Evolutionary conservation across 352 stramenopile species (phyloP), one percentile per base, ranked within the genome.

Genomic region (Blastocystis sp.): DNA sequence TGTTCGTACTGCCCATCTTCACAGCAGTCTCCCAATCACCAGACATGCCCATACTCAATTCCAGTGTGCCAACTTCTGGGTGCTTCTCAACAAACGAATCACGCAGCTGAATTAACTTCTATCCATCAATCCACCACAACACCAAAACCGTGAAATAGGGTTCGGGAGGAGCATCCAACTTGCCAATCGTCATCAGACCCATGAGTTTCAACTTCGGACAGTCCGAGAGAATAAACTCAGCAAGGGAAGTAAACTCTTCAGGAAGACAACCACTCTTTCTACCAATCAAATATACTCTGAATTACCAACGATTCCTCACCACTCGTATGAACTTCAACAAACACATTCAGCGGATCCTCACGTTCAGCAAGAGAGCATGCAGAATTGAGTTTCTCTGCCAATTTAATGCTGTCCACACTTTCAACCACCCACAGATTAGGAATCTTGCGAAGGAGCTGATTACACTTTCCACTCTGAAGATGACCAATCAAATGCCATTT

Each of bases 1-100:
- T 95, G 90, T 95, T 96, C 40, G 95, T 98, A 44, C 95, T 96
- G 57, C 96, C 97, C 81, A 94, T 95, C 44, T 93, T 92, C 91
- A 99, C 98, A 60, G 97, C 97, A 30, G 96, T 93, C 90, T 98
- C 95, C 91, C 95, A 99, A 91, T 99, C 97, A 24, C 93, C 93
- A n/a, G 94, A 98, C 97, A 99, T 99, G 89, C 97, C 97, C 97
- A 99, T 99, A 88, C 95, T 98, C 30, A 99, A 93, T 87, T 95
- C 96, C 27, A 98, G 91, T 30, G 60, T 59, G 17, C n/a, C n/a
- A 40, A 78, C 30, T 51, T 79, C 66, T 0, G 37, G 37, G 44
- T 79, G 66, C 60, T 79, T 89, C 60, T 53, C 13, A 22, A 89
- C 19, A 33, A 89, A 22, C 22, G 60, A 48, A 30, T 27, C 62